These are phyloP conservation scores for Hibiscus tridactylites DNA, from an alignment of 345 rosid genomes.

Conservation along the genomic window DNA sequence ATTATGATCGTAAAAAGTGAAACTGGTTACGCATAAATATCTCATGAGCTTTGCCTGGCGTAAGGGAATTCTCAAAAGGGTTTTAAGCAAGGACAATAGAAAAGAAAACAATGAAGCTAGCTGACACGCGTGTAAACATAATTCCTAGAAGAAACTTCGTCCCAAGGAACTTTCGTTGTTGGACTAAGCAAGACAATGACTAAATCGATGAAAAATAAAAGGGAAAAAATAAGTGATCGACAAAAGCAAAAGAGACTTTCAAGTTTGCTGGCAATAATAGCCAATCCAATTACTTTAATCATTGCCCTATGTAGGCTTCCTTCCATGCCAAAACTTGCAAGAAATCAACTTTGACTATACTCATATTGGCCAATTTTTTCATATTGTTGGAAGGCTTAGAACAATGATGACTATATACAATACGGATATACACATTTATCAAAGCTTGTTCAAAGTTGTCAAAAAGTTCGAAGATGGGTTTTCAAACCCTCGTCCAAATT, in stretches of 20 bases:
- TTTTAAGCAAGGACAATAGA: not conserved
- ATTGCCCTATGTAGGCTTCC: not conserved
- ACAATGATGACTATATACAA: not conserved
- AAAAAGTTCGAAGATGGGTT: too few relatives aligned
- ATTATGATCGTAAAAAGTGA: too few relatives aligned
- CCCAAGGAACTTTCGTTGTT: not conserved
- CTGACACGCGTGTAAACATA: not conserved
- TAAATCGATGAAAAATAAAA: not conserved
- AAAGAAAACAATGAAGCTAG: not conserved
- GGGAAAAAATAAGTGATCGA: not conserved
- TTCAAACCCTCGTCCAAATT: too few relatives aligned
- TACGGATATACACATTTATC: too few relatives aligned
- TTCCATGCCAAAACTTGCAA: not conserved
- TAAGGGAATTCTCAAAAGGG: not conserved
- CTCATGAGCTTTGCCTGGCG: not conserved
- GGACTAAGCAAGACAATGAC: not conserved
- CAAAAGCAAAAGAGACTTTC: not conserved
- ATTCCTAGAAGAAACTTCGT: not conserved
- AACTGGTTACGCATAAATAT: not conserved
- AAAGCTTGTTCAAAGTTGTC: too few relatives aligned
- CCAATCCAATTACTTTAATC: not conserved
- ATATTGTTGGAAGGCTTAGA: not conserved
- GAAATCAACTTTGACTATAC: not conserved
- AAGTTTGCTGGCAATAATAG: not conserved
- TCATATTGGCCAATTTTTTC: not conserved